Evolutionary conservation across 192 early-diverging fungal species (phyloP).

Genomic region (Coemansia sp.): DNA sequence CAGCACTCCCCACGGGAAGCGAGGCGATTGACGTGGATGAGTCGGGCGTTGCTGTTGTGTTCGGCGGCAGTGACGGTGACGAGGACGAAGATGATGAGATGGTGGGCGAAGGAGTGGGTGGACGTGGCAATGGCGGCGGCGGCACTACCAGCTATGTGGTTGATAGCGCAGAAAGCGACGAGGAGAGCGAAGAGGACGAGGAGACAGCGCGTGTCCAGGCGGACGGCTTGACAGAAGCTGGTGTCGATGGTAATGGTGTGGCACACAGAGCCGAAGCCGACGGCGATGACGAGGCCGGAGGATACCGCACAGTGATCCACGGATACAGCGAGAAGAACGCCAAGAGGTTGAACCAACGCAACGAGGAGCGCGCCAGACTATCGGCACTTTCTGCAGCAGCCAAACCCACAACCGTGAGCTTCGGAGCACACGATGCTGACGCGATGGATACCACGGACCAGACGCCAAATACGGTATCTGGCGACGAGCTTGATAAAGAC

Average conservation of each 20-base stretch:
- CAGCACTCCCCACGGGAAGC: slow-evolving; percentile 45
- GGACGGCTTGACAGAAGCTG: background rate
- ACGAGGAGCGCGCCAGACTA: slow-evolving; percentile 31
- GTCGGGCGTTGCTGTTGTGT: slow-evolving; percentile 91
- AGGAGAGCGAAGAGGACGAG: slow-evolving; percentile 37
- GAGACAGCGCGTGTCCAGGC: background rate
- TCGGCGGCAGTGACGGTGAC: slow-evolving; percentile 84
- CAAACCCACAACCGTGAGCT: slow-evolving; percentile 16
- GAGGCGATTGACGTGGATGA: slow-evolving; percentile 70
- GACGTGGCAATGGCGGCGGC: slow-evolving; percentile 49
- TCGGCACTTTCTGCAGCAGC: slow-evolving; percentile 12
- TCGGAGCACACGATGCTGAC: background rate
- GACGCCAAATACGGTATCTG: background rate
- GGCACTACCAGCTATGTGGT: slow-evolving; percentile 58
- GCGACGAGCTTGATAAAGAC: slow-evolving; percentile 9
- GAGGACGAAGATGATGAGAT: slow-evolving; percentile 68
- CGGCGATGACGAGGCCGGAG: slow-evolving; percentile 26
- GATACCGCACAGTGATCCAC: slow-evolving; percentile 45
- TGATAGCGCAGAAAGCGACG: slow-evolving; percentile 25
- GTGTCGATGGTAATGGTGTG: background rate
- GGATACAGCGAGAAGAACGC: slow-evolving; percentile 42
- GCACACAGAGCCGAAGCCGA: slow-evolving; percentile 11
- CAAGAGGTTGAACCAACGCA: slow-evolving; percentile 28
- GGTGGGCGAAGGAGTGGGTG: background rate
- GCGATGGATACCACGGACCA: slow-evolving; percentile 5